phyloP scores from a whole-genome alignment of 768 basidiomycete genomes.

The Mycena leptocephala region DNA sequence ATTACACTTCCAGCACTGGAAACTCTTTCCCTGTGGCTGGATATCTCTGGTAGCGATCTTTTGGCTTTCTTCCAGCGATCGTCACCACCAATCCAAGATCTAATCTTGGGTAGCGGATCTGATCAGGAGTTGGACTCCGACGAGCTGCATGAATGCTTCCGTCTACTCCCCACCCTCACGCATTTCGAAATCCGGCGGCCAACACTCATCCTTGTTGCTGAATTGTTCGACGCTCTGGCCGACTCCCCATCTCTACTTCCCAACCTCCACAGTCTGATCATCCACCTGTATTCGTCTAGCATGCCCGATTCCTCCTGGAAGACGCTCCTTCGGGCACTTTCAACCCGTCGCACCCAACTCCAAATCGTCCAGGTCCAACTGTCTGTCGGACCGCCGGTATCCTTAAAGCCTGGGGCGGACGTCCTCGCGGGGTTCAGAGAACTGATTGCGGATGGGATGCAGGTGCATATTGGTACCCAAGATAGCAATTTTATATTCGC shows the following conservation, averaged over 20 bases:
- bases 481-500: too few relatives aligned
- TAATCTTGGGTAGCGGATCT: not conserved
- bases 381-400: not conserved
- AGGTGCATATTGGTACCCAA: not conserved
- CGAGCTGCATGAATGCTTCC: not conserved
- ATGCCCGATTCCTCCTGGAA: not conserved
- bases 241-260: not conserved
- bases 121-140: not conserved
- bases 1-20: not conserved
- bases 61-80: not conserved
- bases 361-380: not conserved
- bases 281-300: not conserved
- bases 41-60: not conserved
- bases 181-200: not conserved
- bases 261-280: not conserved
- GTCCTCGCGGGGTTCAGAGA: not conserved
- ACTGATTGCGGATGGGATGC: not conserved
- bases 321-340: not conserved
- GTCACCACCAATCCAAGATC: not conserved
- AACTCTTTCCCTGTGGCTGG: not conserved
- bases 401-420: not conserved
- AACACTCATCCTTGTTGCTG: not conserved
- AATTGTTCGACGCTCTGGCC: not conserved
- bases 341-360: not conserved
- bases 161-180: not conserved